phyloP scores from a whole-genome alignment of 1,139 yeast genomes.

The Taphrina deformans region DNA sequence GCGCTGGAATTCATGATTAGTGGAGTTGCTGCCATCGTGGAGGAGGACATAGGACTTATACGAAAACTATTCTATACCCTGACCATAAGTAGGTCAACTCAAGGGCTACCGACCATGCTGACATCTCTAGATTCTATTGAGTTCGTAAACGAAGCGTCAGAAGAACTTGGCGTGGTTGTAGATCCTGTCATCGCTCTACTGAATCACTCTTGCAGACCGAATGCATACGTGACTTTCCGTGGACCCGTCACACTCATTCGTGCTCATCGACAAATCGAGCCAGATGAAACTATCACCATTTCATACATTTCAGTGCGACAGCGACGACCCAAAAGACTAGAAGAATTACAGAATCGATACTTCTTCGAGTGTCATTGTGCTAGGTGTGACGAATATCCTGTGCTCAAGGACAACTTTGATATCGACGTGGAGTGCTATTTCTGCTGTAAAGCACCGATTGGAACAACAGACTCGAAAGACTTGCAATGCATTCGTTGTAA shows the following conservation, averaged over 20 bases:
- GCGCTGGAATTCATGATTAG: neutral
- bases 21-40: neutral
- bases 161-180: slow-evolving; percentile 45
- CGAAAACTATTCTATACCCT: neutral
- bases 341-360: slow-evolving; percentile 30
- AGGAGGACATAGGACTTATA: neutral
- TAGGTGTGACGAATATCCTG: slow-evolving; percentile 22
- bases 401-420: neutral
- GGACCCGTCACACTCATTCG: slow-evolving; percentile 39
- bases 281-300: slow-evolving; percentile 42
- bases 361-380: slow-evolving; percentile 36
- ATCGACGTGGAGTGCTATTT: neutral
- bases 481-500: neutral
- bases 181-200: slow-evolving; percentile 48
- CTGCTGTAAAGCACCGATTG: neutral
- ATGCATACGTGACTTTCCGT: slow-evolving; percentile 43
- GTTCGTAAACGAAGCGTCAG: slow-evolving; percentile 27
- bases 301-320: slow-evolving; percentile 36
- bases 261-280: slow-evolving; percentile 41
- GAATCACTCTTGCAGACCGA: slow-evolving; percentile 46
- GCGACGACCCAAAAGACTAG: slow-evolving; percentile 21
- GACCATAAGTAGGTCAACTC: neutral
- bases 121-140: slow-evolving; percentile 32
- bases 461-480: neutral
- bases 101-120: neutral